Evolutionary conservation across 805 yeast species (phyloP).

Genomic region (Yarrowia osloensis): DNA sequence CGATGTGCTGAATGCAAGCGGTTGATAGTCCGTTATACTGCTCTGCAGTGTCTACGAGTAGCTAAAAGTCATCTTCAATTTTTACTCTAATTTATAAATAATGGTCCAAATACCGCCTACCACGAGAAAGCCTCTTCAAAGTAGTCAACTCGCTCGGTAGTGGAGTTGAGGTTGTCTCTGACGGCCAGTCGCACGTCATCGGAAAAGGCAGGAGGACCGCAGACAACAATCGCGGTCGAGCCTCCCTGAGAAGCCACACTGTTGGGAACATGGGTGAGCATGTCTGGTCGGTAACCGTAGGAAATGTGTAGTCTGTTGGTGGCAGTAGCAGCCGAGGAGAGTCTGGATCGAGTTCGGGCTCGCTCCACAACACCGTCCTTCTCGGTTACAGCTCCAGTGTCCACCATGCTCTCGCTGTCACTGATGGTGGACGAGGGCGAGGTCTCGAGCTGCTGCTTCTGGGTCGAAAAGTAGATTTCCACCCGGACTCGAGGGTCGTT

Average conservation of each 20-base stretch:
- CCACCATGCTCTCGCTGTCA: background rate
- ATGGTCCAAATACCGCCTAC: constrained; percentile 42
- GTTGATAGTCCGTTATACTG: too few relatives aligned
- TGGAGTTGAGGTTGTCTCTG: constrained; percentile 45
- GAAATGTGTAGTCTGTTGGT: constrained; percentile 6
- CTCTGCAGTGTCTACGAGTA: too few relatives aligned
- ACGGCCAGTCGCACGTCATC: constrained; percentile 57
- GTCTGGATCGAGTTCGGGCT: background rate
- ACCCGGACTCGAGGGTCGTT: constrained; percentile 9
- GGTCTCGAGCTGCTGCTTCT: background rate
- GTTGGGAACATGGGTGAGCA: constrained; percentile 15
- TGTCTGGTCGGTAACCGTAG: constrained; percentile 44
- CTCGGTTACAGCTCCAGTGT: background rate
- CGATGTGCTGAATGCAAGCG: too few relatives aligned
- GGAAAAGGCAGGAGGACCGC: constrained; percentile 64
- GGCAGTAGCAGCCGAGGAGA: background rate
- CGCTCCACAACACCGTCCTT: background rate
- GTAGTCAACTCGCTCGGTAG: constrained; percentile 54
- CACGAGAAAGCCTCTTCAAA: constrained; percentile 70
- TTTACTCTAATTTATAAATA: background rate
- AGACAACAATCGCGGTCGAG: constrained; percentile 37
- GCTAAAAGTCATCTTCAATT: background rate
- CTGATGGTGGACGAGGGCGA: background rate
- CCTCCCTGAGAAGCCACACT: background rate
- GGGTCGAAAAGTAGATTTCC: constrained; percentile 13